A percentile compares a stretch with the other conserved stretches of the same genome.
Conservation (phyloP, 352 stramenopile genomes). For the Pythium sp. region DNA sequence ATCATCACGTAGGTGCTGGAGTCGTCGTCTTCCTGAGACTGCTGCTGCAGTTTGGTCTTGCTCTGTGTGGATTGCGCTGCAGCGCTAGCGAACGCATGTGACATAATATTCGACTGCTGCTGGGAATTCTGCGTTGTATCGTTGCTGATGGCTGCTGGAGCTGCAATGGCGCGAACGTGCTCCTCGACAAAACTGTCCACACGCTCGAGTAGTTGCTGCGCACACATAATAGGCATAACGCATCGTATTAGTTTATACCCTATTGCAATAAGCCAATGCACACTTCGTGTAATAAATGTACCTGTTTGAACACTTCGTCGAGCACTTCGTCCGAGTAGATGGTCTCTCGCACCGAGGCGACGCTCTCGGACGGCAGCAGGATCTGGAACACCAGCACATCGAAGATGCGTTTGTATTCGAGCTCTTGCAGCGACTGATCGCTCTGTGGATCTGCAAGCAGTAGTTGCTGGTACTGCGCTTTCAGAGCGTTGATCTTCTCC, state of each 20-base stretch:
- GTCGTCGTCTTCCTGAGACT: conserved; percentile 25
- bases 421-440: conserved; percentile 5
- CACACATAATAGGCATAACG: background rate
- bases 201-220: conserved; percentile 29
- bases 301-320: conserved; percentile 44
- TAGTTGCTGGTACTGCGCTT: conserved; percentile 4
- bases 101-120: background rate
- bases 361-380: conserved; percentile 39
- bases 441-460: background rate
- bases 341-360: conserved; percentile 29
- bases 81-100: background rate
- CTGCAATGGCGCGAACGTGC: background rate
- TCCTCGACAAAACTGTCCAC: conserved; percentile 28
- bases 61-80: background rate
- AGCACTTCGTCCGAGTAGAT: conserved; percentile 37
- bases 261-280: background rate
- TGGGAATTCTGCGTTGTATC: conserved; percentile 7
- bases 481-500: conserved; percentile 27
- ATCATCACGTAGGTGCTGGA: conserved; percentile 38
- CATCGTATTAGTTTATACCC: background rate
- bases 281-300: background rate
- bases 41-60: background rate
- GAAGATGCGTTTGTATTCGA: conserved; percentile 28
- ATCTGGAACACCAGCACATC: conserved; percentile 52
- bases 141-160: conserved; percentile 3